Percentiles rank a stretch among this genome's conserved stretches.
Evolutionary conservation across 1,139 yeast genomes (phyloP).

Genomic region (Taphrina deformans): DNA sequence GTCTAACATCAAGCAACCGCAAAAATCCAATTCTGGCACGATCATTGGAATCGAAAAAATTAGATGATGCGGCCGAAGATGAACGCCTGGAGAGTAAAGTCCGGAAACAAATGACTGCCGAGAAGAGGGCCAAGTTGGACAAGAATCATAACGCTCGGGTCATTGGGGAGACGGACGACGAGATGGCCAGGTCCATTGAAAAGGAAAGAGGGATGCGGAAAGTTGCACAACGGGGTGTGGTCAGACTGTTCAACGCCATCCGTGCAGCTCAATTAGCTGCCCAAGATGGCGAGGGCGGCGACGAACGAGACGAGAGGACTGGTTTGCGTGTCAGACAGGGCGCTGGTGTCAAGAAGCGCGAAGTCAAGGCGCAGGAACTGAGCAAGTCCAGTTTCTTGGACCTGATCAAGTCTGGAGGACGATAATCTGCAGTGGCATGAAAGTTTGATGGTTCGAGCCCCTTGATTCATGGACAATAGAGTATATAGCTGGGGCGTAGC

Average conservation of each 20-base stretch:
- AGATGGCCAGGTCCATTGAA: conserved; percentile 58
- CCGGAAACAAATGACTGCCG: conserved; percentile 64
- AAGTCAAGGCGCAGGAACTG: conserved; percentile 33
- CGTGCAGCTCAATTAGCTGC: conserved; percentile 76
- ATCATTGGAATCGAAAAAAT: conserved; percentile 35
- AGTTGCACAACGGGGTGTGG: conserved; percentile 86
- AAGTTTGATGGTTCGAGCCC: background rate
- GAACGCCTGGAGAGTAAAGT: conserved; percentile 85
- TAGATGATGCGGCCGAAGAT: conserved; percentile 54
- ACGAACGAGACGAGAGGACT: conserved; percentile 9
- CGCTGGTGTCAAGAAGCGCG: conserved; percentile 20
- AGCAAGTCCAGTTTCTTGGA: conserved; percentile 35
- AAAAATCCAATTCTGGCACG: conserved; percentile 86
- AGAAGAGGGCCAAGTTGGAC: conserved; percentile 67
- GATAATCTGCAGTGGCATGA: background rate
- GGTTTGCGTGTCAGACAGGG: conserved; percentile 14
- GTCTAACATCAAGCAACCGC: conserved; percentile 82
- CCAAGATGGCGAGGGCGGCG: conserved; percentile 40
- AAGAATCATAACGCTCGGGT: conserved; percentile 53
- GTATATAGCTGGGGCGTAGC: background rate
- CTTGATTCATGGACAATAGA: too few relatives aligned
- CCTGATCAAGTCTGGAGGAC: conserved; percentile 33
- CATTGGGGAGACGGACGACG: conserved; percentile 49
- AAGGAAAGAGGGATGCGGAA: conserved; percentile 73
- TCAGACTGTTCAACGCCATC: conserved; percentile 85